phyloP scores from a whole-genome alignment of 225 moss, liverwort and hornwort genomes.

The Pseudoscleropodium purum region DNA sequence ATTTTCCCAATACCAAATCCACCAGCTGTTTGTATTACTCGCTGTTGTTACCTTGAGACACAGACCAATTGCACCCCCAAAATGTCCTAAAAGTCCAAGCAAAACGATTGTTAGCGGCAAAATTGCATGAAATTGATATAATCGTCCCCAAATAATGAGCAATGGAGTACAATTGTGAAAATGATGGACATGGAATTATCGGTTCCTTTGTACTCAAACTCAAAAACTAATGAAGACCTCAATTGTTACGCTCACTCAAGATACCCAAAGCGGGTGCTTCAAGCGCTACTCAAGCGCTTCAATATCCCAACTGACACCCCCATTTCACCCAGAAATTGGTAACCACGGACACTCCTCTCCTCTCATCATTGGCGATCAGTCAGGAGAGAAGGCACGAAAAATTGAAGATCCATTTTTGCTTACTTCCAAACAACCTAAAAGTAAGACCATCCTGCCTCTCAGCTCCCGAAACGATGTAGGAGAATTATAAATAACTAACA shows the following conservation, averaged over 20 bases:
- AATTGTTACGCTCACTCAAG: background rate
- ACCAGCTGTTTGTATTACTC: background rate
- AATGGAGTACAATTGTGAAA: background rate
- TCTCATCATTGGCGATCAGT: background rate
- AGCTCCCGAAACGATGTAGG: background rate
- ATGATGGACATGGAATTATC: background rate
- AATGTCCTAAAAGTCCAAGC: conserved; percentile 2
- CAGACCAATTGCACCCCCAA: conserved; percentile 1
- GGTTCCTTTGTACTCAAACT: background rate
- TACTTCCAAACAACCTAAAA: background rate
- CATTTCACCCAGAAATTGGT: background rate
- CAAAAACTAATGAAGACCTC: background rate
- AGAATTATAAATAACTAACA: background rate
- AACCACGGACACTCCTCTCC: background rate
- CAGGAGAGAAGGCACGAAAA: background rate
- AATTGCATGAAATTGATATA: background rate
- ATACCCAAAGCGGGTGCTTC: background rate
- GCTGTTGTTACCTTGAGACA: background rate
- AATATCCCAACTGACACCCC: background rate
- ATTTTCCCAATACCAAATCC: background rate
- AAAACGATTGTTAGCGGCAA: background rate
- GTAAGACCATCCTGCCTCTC: background rate
- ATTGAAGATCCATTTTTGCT: background rate
- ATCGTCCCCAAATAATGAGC: background rate
- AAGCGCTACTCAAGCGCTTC: background rate